These are phyloP conservation scores for Entonaema liquescens DNA, from an alignment of 495 filamentous ascomycete species.

Conservation along the genomic window DNA sequence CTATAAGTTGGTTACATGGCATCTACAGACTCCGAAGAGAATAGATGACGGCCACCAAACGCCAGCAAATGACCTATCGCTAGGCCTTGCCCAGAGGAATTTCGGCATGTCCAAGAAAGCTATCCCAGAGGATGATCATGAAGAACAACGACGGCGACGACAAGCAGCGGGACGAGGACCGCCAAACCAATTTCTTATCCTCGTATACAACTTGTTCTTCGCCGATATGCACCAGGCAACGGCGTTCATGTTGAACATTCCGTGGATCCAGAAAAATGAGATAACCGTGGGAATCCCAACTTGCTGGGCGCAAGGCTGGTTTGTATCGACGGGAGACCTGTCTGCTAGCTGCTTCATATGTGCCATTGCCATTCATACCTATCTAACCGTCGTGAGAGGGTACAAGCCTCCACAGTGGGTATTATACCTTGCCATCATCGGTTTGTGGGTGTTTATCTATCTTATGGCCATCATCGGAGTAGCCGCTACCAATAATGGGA, in stretches of 20 bases:
- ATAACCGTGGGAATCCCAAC: constrained; percentile 64
- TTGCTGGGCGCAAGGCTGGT: constrained; percentile 77
- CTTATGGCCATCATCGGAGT: constrained; percentile 65
- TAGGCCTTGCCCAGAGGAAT: constrained; percentile 33
- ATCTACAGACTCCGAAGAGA: constrained; percentile 17
- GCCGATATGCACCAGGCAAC: constrained; percentile 77
- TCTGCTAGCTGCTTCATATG: constrained; percentile 75
- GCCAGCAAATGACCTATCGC: constrained; percentile 33
- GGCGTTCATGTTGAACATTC: constrained; percentile 71
- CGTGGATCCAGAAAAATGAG: constrained; percentile 64
- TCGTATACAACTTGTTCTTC: constrained; percentile 77
- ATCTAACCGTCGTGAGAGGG: constrained; percentile 67
- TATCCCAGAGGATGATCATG: constrained; percentile 13
- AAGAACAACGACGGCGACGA: constrained; percentile 45
- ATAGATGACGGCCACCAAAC: constrained; percentile 20
- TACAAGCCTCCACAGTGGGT: constrained; percentile 62
- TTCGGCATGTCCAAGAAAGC: constrained; percentile 26
- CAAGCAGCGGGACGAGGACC: constrained; percentile 32
- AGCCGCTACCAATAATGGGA: constrained; percentile 58
- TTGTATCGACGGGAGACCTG: constrained; percentile 75
- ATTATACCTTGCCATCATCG: constrained; percentile 61
- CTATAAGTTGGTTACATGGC: constrained; percentile 67
- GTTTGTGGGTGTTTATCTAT: constrained; percentile 68
- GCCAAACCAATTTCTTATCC: constrained; percentile 74
- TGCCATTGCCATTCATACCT: constrained; percentile 75